Base-by-base conservation (phyloP, 2,329 filamentous ascomycete species). In the Ramularia endophylla region DNA sequence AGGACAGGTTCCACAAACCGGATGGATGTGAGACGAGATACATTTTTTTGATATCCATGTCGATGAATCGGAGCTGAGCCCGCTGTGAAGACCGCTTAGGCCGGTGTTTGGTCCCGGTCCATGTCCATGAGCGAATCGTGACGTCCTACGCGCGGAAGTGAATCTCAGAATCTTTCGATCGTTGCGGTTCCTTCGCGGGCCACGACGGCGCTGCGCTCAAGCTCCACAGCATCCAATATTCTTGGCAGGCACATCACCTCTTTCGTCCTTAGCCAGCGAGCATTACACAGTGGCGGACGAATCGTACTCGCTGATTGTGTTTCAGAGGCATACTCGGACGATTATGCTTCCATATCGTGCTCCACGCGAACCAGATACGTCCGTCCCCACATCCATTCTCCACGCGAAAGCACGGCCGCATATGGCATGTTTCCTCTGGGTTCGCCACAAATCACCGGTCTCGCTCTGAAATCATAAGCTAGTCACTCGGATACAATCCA, bases 61-160 rank as follows among this genome's bases (percentile, higher is more conserved):
- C 8, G 5, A n/a, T 34, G 15, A 11, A 7, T 9, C 32, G 32
- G 32, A 34, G 18, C 32, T 34, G 32, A 34, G 8, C 15, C 32
- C 32, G 32, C n/a, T 9, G 2, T 8, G 17, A 22, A n/a, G 17
- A n/a, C 11, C 32, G n/a, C 19, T 34, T 18, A 34, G 13, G 32
- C 20, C 17, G 32, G 11, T 17, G n/a, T 19, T 34, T 18, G 20
- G 13, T 15, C 20, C 17, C 15, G 11, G 20, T 20, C 13, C 13
- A 8, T 8, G 32, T 34, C 6, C 32, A 34, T 34, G 32, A 34
- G 20, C 32, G 18, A 34, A 34, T n/a, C 2, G 32, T 34, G 32
- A 34, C 32, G 32, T 20, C 9, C 16, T 34, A 6, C 12, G 8
- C 4, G 16, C 2, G 31, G 16, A 19, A n/a, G 7, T 17, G 17